Evolutionary conservation across 257 asterid genomes (phyloP), one percentile per base, ranked within the genome.

Genomic region (Solanum clarkiae): DNA sequence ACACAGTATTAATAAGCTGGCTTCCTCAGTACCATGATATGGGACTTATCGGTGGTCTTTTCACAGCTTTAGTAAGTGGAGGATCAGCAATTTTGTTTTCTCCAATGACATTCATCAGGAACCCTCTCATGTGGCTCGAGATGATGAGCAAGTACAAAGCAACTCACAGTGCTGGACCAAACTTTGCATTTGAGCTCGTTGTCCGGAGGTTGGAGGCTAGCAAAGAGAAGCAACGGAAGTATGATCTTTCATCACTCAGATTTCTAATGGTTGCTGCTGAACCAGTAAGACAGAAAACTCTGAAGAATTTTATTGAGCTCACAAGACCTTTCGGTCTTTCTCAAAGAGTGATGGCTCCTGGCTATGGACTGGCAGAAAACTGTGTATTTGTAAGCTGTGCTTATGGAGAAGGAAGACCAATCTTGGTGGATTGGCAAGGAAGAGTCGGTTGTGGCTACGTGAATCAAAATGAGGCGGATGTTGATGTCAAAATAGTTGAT

Each of bases 121-220:
- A 93, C 86, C 98, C 98, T 36, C 93, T 94, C 56, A 75, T 93
- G 20, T 94, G 98, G 98, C 95, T 94, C 16, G 93, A 91, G 59
- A 87, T 88, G 49, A 90, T 94, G 86, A 92, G 89, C 83, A 91
- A 90, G 84, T 93, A 92, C 90, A 89, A 74, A 87, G 98, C 85
- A 14, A 94, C 98, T 84, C 98, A 94, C 86, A 93, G 97, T 57
- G 98, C 98, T 16, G 97, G 98, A 29, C 98, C 98, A 80, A 94
- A 94, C 89, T 94, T 94, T 87, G 86, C 98, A 1, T 93, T 94
- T 75, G 96, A 94, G 83, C 94, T 94, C 2, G 85, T 94, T 63
- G 69, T 91, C 49, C 85, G 98, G 55, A 90, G 97, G 88, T 82
- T 93, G 87, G 98, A 94, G 91, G 83, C 89, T 16, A 88, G 87